Evolutionary conservation across 163 green algal species (phyloP), one percentile per base, ranked within the genome.

Genomic region (Chlorella variabilis): DNA sequence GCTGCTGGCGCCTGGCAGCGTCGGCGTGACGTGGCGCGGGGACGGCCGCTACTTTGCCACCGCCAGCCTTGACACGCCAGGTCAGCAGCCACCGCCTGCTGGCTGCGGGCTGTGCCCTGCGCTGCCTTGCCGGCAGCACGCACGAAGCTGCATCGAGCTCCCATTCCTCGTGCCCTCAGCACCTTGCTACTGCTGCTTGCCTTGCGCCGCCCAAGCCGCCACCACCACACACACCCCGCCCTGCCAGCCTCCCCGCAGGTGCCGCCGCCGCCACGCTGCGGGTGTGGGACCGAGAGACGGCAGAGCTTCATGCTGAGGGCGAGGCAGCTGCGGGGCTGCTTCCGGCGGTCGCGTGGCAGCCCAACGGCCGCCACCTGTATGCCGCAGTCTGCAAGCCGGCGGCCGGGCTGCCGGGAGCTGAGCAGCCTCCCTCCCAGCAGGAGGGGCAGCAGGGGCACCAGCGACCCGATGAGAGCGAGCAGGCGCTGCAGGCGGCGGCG

Each of bases 331-430:
- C 84, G 5, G 90, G 83, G 3, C 86, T 98, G 38, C 61, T 87
- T 56, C 77, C 82, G 27, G 38, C 87, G 29, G 67, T 94, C 21
- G 88, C 90, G 29, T 98, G 96, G 96, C 95, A 98, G 85, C 95
- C 96, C 63, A 98, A 97, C 70, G 92, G 93, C n/a, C 84, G 95
- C 2, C 91, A 98, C 82, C 85, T 98, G 48, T 98, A 96, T 78
- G 88, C 83, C 6, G 90, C 85, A 0, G 71, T 88, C 49, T 18
- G 56, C 38, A 23, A 78, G 66, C 68, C 54, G 31, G 48, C 71
- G 29, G 63, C 15, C 0, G 9, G 41, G 29, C 34, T 75, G 75
- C 7, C 27, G 25, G 45, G 15, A 54, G 45, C 11, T 15, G 45
- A 54, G 7, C 49, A 21, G 45, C 4, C 33, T 23, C 39, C 9